These are phyloP conservation scores for Monosporascus sp. DNA, from an alignment of 2,329 filamentous ascomycete genomes.

Conservation along the genomic window DNA sequence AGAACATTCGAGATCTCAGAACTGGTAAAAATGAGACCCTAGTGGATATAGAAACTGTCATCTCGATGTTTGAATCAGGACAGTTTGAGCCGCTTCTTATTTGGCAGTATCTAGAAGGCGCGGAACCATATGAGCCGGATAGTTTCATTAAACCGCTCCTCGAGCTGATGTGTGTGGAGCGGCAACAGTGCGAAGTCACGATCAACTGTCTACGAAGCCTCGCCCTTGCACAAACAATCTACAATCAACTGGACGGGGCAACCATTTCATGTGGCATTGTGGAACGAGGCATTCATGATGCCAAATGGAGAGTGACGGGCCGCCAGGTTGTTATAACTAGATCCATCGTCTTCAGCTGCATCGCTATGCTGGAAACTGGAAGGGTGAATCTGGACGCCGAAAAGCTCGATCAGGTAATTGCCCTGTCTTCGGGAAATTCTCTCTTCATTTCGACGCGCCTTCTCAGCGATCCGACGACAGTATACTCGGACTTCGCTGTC, in stretches of 20 bases:
- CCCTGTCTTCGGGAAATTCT: conserved; percentile 2
- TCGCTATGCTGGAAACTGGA: conserved; percentile 3
- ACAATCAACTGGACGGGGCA: background rate
- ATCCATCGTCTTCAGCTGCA: conserved; percentile 1
- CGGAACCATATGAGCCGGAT: background rate
- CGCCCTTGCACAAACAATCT: background rate
- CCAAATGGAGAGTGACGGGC: background rate
- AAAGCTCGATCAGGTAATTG: background rate
- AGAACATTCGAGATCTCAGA: background rate
- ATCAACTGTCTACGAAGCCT: background rate
- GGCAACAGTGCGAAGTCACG: background rate
- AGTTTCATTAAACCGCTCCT: background rate
- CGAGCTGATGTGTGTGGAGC: background rate
- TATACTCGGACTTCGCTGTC: background rate
- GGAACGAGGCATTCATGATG: background rate
- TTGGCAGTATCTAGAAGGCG: conserved; percentile 1
- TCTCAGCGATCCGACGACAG: background rate
- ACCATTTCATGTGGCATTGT: background rate
- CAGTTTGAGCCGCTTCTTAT: background rate
- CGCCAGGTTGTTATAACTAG: background rate
- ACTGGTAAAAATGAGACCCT: background rate
- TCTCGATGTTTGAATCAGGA: background rate
- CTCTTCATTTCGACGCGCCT: background rate
- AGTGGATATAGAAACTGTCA: background rate
- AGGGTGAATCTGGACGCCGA: background rate